Percentiles rank a stretch among this genome's conserved stretches.
Evolutionary conservation across 345 rosid species (phyloP).

Genomic region (Bruguiera sexangula): DNA sequence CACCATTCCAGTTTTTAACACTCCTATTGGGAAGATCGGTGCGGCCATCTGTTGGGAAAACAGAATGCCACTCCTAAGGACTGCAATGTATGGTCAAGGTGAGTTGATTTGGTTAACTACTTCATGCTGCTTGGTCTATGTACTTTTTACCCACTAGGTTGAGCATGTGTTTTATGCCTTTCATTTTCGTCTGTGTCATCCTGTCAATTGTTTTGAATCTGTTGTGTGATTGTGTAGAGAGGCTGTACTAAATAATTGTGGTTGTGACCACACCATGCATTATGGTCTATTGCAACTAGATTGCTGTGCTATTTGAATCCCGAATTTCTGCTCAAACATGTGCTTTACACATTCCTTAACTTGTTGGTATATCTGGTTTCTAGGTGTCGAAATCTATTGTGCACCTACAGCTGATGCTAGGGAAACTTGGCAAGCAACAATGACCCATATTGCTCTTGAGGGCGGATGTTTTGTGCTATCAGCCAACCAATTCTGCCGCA

Average conservation of each 20-base stretch:
- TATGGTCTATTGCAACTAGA: not conserved
- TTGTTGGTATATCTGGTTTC: conserved; percentile 12
- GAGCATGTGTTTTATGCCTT: not conserved
- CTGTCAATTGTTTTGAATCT: not conserved
- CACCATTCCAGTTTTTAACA: conserved; percentile 76
- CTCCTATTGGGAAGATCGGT: conserved; percentile 79
- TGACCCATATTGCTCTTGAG: conserved; percentile 95
- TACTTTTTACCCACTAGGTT: too few relatives aligned
- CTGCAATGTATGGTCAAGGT: conserved; percentile 95
- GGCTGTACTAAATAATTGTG: not conserved
- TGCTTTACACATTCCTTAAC: not conserved
- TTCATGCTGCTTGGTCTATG: not conserved
- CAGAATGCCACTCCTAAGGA: conserved; percentile 88
- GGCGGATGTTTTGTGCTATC: conserved; percentile 92
- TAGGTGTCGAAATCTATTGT: conserved; percentile 88
- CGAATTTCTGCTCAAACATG: not conserved
- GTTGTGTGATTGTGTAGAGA: not conserved
- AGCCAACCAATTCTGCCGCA: conserved; percentile 83
- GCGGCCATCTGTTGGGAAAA: conserved; percentile 97
- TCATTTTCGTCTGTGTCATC: not conserved
- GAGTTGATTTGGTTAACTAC: conserved; percentile 15
- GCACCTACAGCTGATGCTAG: conserved; percentile 95
- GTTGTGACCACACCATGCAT: not conserved
- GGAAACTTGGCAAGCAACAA: conserved; percentile 77
- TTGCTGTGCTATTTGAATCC: conserved; percentile 1